Conservation (phyloP, 2,329 filamentous ascomycete genomes). For the Botrytis sinoallii region DNA sequence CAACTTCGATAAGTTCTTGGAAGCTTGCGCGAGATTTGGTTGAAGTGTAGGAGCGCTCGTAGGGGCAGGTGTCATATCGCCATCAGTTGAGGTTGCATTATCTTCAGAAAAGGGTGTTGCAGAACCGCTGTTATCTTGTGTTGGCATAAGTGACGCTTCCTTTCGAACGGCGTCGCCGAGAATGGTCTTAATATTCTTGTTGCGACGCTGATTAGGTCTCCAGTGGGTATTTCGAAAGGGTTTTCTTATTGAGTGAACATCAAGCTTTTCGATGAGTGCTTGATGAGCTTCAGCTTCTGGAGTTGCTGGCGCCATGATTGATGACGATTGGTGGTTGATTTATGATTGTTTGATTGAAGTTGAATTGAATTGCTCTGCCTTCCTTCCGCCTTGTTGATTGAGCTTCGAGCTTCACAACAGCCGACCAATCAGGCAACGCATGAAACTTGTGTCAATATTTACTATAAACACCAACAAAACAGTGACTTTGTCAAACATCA, state of each 20-base stretch:
- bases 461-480: background rate
- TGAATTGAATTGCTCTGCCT: background rate
- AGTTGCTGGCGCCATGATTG: conserved; percentile 34
- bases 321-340: conserved; percentile 4
- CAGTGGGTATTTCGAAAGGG: conserved; percentile 87
- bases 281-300: conserved; percentile 64
- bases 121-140: conserved; percentile 74
- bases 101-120: conserved; percentile 62
- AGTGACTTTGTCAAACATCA: background rate
- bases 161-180: conserved; percentile 83
- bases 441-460: background rate
- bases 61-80: conserved; percentile 43
- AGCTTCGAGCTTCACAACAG: conserved; percentile 9
- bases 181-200: conserved; percentile 98
- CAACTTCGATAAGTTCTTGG: conserved; percentile 79
- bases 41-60: conserved; percentile 42
- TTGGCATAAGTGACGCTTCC: conserved; percentile 84
- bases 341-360: conserved; percentile 9
- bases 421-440: conserved; percentile 10
- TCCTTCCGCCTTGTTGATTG: conserved; percentile 7
- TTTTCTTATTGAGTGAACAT: conserved; percentile 82
- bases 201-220: conserved; percentile 91
- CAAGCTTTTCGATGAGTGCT: conserved; percentile 82
- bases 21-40: conserved; percentile 83
- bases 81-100: conserved; percentile 51